Conservation (phyloP, 768 basidiomycete genomes). For the Zangia roseola region DNA sequence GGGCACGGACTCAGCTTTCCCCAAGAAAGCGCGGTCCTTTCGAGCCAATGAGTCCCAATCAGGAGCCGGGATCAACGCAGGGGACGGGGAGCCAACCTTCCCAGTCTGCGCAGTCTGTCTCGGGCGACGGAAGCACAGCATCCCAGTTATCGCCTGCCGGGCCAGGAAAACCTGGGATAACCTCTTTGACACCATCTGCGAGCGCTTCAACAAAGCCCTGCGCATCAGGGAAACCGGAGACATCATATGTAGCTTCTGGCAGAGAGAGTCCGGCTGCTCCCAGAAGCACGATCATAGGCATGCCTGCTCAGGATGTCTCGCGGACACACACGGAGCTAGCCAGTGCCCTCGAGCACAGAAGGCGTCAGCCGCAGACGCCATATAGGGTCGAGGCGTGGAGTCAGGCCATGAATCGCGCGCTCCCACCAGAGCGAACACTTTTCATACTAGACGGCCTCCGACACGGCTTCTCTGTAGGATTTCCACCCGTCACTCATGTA, state of each 20-base stretch:
- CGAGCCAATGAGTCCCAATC: no score
- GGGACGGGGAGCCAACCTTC: no score
- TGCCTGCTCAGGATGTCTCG: neutral
- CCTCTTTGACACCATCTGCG: neutral
- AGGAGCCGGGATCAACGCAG: no score
- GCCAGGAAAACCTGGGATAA: neutral
- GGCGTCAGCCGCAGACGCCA: neutral
- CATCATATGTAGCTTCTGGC: neutral
- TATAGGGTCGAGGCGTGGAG: neutral
- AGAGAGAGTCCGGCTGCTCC: neutral
- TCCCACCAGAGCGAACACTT: no score
- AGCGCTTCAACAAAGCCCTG: neutral
- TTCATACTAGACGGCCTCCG: neutral
- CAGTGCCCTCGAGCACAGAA: neutral
- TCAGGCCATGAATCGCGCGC: neutral
- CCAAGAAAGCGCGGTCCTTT: no score
- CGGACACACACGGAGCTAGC: neutral
- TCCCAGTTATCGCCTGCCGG: neutral
- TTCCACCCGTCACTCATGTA: neutral
- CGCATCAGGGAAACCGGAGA: neutral
- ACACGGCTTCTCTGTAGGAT: neutral
- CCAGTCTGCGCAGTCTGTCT: constrained; percentile 1
- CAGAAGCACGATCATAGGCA: neutral
- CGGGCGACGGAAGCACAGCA: neutral
- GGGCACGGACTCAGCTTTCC: no score